Evolutionary conservation across 2,329 filamentous ascomycete species (phyloP), one percentile per base, ranked within the genome.

Genomic region (Decorospora gaudefroyi): DNA sequence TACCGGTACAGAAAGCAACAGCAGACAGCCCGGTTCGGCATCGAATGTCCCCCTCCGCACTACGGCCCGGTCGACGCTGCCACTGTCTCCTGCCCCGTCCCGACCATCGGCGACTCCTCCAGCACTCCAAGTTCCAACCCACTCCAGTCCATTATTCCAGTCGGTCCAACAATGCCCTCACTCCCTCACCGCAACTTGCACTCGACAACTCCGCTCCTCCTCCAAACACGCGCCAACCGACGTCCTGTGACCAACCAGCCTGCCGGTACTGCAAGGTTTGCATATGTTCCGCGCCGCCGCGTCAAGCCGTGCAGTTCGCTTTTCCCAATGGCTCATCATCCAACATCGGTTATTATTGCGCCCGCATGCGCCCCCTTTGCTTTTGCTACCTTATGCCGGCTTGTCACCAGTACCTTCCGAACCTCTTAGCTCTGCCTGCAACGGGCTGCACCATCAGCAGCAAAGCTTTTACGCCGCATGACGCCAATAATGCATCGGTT

Each of bases 21-120:
- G 30, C 37, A 35, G 12, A 37, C 38, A 38, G 40, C 12, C 21
- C 37, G 43, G 17, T 3, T 42, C 43, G 38, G 43, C 36, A 8
- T 19, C 25, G 30, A 26, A 19, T 30, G 23, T 37, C 19, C 16
- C 10, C 3, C 25, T 23, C 25, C 22, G 18, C 27, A 23, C 32
- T 23, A 32, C 43, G 43, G 43, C 43, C 43, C 43, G 43, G 43
- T 9, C 19, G 13, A 25, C n/a, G n/a, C n/a, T n/a, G n/a, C n/a
- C n/a, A n/a, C 12, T 27, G 27, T 31, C 28, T 31, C 26, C 36
- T 19, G 37, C 42, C 21, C 32, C 37, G 32, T 22, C 36, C 12
- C 22, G 21, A 46, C 27, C 19, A 42, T 31, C 21, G 28, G 26
- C 18, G n/a, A n/a, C 11, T 29, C 22, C 8, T 28, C 31, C 21